Evolutionary conservation across 2,329 filamentous ascomycete species (phyloP).

Genomic region (Fusarium piperis): DNA sequence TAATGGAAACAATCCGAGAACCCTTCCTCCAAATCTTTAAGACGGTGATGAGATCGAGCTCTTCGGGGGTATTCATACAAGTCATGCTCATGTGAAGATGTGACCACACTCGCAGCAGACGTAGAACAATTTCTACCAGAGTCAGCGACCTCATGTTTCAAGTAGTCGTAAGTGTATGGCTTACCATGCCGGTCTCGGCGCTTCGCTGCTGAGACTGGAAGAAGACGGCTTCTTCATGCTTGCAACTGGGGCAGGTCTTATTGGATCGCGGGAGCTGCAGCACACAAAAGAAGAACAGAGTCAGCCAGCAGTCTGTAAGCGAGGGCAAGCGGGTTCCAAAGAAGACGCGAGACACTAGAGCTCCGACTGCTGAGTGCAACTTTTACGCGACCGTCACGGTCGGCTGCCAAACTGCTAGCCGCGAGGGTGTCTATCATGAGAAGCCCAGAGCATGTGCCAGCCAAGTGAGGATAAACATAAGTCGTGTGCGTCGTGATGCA

Average conservation of each 20-base stretch:
- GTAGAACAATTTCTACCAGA: conserved; percentile 82
- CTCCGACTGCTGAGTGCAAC: conserved; percentile 39
- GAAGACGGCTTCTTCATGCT: conserved; percentile 91
- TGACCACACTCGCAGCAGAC: conserved; percentile 95
- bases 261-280: conserved; percentile 89
- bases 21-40: conserved; percentile 26
- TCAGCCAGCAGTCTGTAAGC: conserved; percentile 54
- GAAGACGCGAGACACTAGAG: conserved; percentile 38
- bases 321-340: conserved; percentile 43
- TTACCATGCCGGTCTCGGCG: conserved; percentile 97
- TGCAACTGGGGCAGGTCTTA: conserved; percentile 85
- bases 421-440: conserved; percentile 7
- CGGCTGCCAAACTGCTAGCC: conserved; percentile 31
- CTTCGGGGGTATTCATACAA: conserved; percentile 39
- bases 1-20: conserved; percentile 30
- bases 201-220: conserved; percentile 99
- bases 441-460: conserved; percentile 43
- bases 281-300: conserved; percentile 46
- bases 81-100: conserved; percentile 71
- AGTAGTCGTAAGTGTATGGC: conserved; percentile 42
- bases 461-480: conserved; percentile 10
- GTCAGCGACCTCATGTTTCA: conserved; percentile 3
- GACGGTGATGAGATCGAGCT: conserved; percentile 16
- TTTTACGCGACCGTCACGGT: conserved; percentile 28
- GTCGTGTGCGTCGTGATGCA: conserved; percentile 22